Percentiles rank a stretch among this genome's conserved stretches.
These are phyloP conservation scores for Ophiostoma novo-ulmi DNA, from an alignment of 2,329 filamentous ascomycete species.

Conservation along the genomic window DNA sequence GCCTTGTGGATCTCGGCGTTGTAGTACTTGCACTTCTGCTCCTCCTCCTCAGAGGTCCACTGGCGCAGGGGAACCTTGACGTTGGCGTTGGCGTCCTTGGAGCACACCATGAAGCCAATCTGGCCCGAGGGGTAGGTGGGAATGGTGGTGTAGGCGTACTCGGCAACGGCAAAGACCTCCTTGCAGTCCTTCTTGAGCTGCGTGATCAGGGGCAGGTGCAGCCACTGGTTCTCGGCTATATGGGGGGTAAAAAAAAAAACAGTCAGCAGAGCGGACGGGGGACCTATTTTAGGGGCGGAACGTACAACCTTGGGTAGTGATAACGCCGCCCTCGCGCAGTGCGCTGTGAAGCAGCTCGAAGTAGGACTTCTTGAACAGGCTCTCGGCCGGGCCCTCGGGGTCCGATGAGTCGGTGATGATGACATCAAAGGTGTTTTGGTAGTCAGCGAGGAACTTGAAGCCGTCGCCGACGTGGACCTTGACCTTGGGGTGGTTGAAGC, in stretches of 20 bases:
- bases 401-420: constrained; percentile 99
- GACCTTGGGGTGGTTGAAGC: constrained; percentile 90
- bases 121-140: constrained; percentile 98
- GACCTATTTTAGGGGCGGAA: constrained; percentile 37
- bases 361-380: constrained; percentile 97
- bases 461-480: constrained; percentile 92
- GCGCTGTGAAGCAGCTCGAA: constrained; percentile 90
- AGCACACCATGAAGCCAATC: constrained; percentile 99
- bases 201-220: constrained; percentile 88
- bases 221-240: constrained; percentile 97
- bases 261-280: constrained; percentile 4
- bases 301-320: constrained; percentile 99
- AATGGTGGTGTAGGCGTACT: constrained; percentile 99
- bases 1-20: constrained; percentile 95
- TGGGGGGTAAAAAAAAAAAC: constrained; percentile 24
- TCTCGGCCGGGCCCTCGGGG: constrained; percentile 93
- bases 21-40: constrained; percentile 92
- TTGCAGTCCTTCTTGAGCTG: constrained; percentile 95
- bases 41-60: constrained; percentile 84
- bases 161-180: constrained; percentile 93
- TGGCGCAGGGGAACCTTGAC: constrained; percentile 77
- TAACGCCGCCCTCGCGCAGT: constrained; percentile 90
- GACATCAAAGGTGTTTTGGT: constrained; percentile 96
- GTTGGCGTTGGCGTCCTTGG: constrained; percentile 82
- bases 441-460: constrained; percentile 96